Percentiles rank a stretch among this genome's conserved stretches.
These are phyloP conservation scores for Chlamydomonas urium DNA, from an alignment of 139 green algal species.

Conservation along the genomic window DNA sequence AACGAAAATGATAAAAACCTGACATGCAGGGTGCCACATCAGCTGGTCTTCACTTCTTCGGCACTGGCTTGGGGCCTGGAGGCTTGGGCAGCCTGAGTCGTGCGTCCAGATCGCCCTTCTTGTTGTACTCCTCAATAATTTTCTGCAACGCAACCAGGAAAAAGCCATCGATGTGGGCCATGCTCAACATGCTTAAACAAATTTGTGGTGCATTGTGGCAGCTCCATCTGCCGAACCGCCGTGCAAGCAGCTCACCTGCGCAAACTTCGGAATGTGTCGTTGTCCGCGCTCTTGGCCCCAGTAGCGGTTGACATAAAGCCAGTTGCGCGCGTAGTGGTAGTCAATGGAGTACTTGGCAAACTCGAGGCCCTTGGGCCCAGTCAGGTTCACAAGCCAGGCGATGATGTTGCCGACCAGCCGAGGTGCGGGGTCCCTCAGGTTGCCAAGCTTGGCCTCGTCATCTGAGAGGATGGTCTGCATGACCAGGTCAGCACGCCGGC, in stretches of 20 bases:
- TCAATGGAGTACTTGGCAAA: slow-evolving; percentile 96
- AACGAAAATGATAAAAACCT: too few species aligned
- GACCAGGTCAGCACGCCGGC: too few species aligned
- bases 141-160: too few species aligned
- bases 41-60: background rate
- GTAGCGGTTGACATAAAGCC: slow-evolving; percentile 37
- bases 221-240: too few species aligned
- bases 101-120: slow-evolving; percentile 7
- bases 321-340: slow-evolving; percentile 90
- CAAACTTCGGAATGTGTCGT: slow-evolving; percentile 32
- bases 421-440: slow-evolving; percentile 70
- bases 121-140: background rate
- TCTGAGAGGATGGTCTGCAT: slow-evolving; percentile 88
- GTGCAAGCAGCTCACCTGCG: too few species aligned
- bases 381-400: slow-evolving; percentile 65
- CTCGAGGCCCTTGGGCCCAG: slow-evolving; percentile 91
- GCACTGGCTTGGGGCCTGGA: background rate
- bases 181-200: too few species aligned
- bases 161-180: too few species aligned
- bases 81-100: slow-evolving; percentile 17
- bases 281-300: slow-evolving; percentile 23
- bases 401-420: slow-evolving; percentile 76
- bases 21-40: too few species aligned
- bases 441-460: slow-evolving; percentile 88
- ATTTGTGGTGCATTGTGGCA: too few species aligned